A percentile compares a stretch with the other conserved stretches of the same genome.
Conservation (phyloP, 1,139 yeast species). For the Yamadazyma dushanensis region DNA sequence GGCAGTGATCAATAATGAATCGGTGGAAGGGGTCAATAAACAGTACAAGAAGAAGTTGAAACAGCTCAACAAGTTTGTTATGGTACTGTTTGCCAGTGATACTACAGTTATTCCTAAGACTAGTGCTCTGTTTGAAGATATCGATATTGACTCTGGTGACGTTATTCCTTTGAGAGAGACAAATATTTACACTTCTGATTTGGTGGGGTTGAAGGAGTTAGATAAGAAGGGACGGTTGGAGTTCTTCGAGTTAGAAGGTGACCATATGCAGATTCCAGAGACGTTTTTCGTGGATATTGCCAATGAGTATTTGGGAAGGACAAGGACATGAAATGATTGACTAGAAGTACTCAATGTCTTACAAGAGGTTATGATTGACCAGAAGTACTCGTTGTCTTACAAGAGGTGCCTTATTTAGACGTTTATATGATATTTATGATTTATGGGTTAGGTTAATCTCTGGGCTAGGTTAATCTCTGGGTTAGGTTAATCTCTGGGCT, state of each 20-base stretch:
- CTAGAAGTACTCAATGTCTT: no score
- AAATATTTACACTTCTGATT: conserved; percentile 48
- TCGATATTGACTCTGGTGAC: conserved; percentile 43
- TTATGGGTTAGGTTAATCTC: no score
- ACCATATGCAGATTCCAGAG: conserved; percentile 65
- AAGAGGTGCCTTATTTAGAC: no score
- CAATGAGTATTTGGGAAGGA: conserved; percentile 29
- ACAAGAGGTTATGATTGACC: no score
- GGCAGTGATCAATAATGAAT: conserved; percentile 70
- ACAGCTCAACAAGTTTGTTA: conserved; percentile 50
- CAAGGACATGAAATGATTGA: neutral
- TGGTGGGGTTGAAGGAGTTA: conserved; percentile 58
- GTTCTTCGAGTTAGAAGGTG: conserved; percentile 55
- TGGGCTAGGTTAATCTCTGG: no score
- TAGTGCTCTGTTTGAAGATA: conserved; percentile 66
- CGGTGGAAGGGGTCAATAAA: conserved; percentile 21
- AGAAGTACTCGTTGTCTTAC: no score
- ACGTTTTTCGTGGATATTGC: conserved; percentile 43
- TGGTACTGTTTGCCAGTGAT: conserved; percentile 62
- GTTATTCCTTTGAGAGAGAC: conserved; percentile 52
- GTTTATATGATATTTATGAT: no score
- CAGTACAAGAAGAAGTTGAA: conserved; percentile 45
- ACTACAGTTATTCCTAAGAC: conserved; percentile 72
- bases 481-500: no score
- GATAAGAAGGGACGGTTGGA: conserved; percentile 44